A percentile compares a stretch with the other conserved stretches of the same genome.
Conservation (phyloP, 345 rosid genomes). For the Eucalyptus erythrocorys region DNA sequence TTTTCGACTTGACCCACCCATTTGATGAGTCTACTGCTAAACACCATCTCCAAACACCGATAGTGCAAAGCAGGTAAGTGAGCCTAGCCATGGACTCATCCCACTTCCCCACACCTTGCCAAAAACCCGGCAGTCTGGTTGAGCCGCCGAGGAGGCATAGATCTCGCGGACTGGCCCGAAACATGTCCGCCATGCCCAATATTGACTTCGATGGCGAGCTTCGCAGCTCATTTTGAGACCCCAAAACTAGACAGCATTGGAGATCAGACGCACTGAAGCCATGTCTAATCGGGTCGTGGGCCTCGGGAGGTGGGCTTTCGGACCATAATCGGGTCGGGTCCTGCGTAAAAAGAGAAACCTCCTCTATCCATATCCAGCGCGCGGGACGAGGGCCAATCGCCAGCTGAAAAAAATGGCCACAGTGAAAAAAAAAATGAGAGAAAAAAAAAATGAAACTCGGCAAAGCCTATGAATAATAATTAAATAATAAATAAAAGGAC, state of each 20-base stretch:
- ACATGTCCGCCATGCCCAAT: neutral
- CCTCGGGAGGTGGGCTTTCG: neutral
- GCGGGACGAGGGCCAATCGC: neutral
- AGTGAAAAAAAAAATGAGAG: rapidly evolving
- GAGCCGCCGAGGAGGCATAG: neutral
- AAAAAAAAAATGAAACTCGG: rapidly evolving
- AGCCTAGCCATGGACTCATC: neutral
- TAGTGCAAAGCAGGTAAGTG: neutral
- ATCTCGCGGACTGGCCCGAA: neutral
- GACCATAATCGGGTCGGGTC: neutral
- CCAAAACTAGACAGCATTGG: neutral
- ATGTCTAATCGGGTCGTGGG: neutral
- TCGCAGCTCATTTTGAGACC: neutral
- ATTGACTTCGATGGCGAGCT: neutral
- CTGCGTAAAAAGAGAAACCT: neutral
- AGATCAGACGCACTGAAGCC: neutral
- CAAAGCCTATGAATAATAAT: neutral
- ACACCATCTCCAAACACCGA: neutral
- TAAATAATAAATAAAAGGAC: neutral
- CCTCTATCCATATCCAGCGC: neutral
- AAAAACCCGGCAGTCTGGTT: neutral
- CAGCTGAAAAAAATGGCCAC: neutral
- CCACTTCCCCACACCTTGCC: neutral
- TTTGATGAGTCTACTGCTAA: too few species aligned
- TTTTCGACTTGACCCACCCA: too few species aligned